Base-by-base conservation (phyloP, 306 rosid genomes). In the Hippophae tibetana region DNA sequence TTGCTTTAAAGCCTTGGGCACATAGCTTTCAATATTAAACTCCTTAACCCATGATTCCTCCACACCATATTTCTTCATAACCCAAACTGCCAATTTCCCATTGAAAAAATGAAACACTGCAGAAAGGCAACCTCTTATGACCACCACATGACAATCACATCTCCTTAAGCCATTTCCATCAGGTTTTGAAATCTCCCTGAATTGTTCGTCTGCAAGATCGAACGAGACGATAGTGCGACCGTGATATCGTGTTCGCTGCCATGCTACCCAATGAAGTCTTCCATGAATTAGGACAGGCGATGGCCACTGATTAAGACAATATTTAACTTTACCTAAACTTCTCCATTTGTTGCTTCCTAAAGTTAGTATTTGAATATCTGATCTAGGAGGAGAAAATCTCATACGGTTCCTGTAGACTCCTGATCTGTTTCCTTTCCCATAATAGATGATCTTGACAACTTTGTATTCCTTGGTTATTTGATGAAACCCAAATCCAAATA, bases 261-360 rank as follows among this genome's bases (percentile, higher is more conserved):
- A 52, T 43, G 79, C 64, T 8, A 70, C 71, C 86, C 86, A 81
- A 40, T 71, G 82, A 49, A 81, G 78, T 23, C 86, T 67, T 8
- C 80, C 86, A 10, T 74, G 60, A 58, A 74, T 78, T 40, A 62
- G 50, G 5, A 72, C 66, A 48, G 73, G 77, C 1, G 74, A 54
- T 13, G 76, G 72, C 7, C 80, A 61, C 5, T 62, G 70, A 54
- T 57, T 72, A 27, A 72, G 65, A 27, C 67, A 66, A 41, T 73
- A 63, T 10, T 40, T 2, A 4, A 69, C 56, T 52, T 46, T 57
- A 0, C 78, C 82, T 12, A 74, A 42, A n/a, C 74, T 69, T 65
- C 78, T 76, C 86, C 86, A 81, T 12, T 13, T 43, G 7, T 79
- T 64, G 38, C 56, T 60, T 40, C 86, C 80, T 27, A 72, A 27